These are phyloP conservation scores for Salix viminalis DNA, from an alignment of 345 rosid genomes.

Conservation along the genomic window DNA sequence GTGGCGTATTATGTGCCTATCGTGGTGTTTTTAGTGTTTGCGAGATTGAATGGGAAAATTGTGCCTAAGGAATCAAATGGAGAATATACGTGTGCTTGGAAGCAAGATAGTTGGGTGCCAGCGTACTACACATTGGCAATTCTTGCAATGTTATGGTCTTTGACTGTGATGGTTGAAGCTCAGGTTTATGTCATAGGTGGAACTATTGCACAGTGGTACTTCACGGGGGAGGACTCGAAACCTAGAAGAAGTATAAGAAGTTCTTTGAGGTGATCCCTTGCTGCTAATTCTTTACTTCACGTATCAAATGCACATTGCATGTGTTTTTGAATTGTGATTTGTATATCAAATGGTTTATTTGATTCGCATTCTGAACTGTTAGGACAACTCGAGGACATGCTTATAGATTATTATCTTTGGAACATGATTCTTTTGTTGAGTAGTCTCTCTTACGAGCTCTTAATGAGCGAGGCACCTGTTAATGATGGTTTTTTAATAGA, in stretches of 20 bases:
- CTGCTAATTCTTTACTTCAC: background rate
- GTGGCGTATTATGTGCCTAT: constrained; percentile 62
- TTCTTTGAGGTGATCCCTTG: constrained; percentile 60
- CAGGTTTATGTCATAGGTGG: constrained; percentile 87
- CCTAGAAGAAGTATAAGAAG: constrained; percentile 67
- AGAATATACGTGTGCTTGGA: constrained; percentile 67
- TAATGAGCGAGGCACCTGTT: background rate
- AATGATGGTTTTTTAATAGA: background rate
- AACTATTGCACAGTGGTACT: constrained; percentile 84
- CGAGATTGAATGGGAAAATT: constrained; percentile 69
- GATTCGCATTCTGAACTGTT: background rate
- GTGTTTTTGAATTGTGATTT: background rate
- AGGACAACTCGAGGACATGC: background rate
- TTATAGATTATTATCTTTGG: background rate
- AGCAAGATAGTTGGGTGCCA: constrained; percentile 91
- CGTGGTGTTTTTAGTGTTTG: constrained; percentile 74
- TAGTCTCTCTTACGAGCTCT: background rate
- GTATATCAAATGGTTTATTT: background rate
- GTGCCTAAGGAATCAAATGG: constrained; percentile 49
- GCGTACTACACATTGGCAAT: constrained; percentile 73
- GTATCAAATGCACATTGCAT: background rate
- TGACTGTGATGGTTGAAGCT: constrained; percentile 67
- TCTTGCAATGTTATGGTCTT: constrained; percentile 88
- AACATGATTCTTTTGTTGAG: background rate
- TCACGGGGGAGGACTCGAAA: constrained; percentile 60